These are phyloP conservation scores for Hymenochaete sp. DNA, from an alignment of 1,284 basidiomycete genomes.

Conservation along the genomic window DNA sequence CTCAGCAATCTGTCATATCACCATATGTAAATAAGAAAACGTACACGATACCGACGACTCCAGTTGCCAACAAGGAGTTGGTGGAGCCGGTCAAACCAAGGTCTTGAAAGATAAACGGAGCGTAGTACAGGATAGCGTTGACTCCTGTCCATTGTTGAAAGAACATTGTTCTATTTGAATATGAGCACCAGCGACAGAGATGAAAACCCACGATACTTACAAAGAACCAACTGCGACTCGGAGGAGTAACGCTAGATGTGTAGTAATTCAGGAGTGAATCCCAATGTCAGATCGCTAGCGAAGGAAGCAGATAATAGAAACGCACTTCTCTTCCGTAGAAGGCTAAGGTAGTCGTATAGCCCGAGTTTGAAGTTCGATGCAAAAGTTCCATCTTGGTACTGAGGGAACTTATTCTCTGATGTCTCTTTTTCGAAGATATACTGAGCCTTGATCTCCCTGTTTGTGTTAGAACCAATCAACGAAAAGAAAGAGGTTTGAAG, in stretches of 20 bases:
- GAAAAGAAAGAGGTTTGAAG: not conserved
- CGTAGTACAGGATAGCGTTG: slow-evolving; percentile 65
- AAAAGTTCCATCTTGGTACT: slow-evolving; percentile 55
- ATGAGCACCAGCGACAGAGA: not conserved
- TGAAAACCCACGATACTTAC: slow-evolving; percentile 26
- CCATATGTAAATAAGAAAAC: slow-evolving; percentile 23
- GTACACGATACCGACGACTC: slow-evolving; percentile 73
- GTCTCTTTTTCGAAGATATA: slow-evolving; percentile 65
- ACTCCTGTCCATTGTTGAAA: slow-evolving; percentile 67
- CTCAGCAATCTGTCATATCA: not conserved
- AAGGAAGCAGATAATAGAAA: slow-evolving; percentile 9
- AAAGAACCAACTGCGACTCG: slow-evolving; percentile 52
- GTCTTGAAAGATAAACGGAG: slow-evolving; percentile 51
- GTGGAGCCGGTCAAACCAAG: slow-evolving; percentile 54
- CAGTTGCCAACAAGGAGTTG: slow-evolving; percentile 64
- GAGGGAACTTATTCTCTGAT: slow-evolving; percentile 45
- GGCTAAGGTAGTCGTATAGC: slow-evolving; percentile 45
- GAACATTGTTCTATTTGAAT: slow-evolving; percentile 53
- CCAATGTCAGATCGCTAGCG: too few species aligned
- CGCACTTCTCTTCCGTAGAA: slow-evolving; percentile 44
- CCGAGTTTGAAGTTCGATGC: slow-evolving; percentile 55
- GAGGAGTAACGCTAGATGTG: slow-evolving; percentile 40
- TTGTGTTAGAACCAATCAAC: not conserved
- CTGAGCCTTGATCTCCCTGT: slow-evolving; percentile 71
- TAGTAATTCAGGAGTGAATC: slow-evolving; percentile 1